These are phyloP conservation scores for Pseudoturritis turrita DNA, from an alignment of 345 rosid genomes.

Conservation along the genomic window DNA sequence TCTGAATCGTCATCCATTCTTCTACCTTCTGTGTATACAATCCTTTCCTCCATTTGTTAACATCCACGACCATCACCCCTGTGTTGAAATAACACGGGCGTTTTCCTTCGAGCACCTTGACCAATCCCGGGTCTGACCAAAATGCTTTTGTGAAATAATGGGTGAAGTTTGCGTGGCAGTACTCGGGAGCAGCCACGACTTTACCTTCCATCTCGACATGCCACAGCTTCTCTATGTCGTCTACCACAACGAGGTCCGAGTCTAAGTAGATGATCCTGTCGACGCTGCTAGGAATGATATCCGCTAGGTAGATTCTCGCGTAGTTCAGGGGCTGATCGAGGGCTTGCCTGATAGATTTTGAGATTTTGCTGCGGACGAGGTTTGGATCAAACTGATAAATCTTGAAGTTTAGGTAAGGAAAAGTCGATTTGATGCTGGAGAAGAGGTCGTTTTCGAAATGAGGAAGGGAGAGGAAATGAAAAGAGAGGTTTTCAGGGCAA, in stretches of 20 bases:
- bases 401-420: constrained; percentile 53
- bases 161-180: constrained; percentile 60
- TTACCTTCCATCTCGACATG: constrained; percentile 44
- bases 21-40: constrained; percentile 43
- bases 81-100: constrained; percentile 64
- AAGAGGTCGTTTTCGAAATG: constrained; percentile 40
- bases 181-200: constrained; percentile 62
- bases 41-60: constrained; percentile 55
- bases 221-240: constrained; percentile 55
- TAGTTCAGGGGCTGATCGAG: constrained; percentile 63
- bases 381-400: constrained; percentile 48
- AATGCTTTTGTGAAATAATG: constrained; percentile 46
- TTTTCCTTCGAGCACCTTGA: constrained; percentile 44
- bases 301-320: constrained; percentile 60
- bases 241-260: constrained; percentile 63
- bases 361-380: constrained; percentile 54
- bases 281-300: constrained; percentile 41
- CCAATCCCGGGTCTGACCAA: constrained; percentile 45
- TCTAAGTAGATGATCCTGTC: constrained; percentile 51
- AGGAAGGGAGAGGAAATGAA: constrained; percentile 55
- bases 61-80: constrained; percentile 67
- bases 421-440: constrained; percentile 46
- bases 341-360: constrained; percentile 54
- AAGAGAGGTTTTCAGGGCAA: constrained; percentile 56
- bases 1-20: constrained; percentile 59